Conservation (phyloP, 164 flowering plant species). For the Sextonia rubra region DNA sequence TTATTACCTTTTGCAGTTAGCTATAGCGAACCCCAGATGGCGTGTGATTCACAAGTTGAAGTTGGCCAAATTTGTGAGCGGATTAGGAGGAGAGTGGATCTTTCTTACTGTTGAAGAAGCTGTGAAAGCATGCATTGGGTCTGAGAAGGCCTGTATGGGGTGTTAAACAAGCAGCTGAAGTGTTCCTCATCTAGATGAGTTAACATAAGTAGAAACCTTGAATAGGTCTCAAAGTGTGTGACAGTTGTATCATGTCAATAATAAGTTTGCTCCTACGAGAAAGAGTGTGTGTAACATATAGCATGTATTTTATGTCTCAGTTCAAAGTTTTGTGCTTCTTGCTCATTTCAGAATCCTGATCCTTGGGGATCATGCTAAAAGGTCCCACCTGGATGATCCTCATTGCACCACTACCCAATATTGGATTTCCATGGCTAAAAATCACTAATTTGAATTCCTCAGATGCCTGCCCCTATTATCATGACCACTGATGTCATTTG, state of each 20-base stretch:
- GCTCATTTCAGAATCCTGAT: too few relatives aligned
- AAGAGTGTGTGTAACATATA: too few relatives aligned
- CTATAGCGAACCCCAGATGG: conserved; percentile 65
- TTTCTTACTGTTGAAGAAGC: conserved; percentile 64
- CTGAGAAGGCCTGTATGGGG: conserved; percentile 16
- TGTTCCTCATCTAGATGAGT: background rate
- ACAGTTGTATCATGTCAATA: background rate
- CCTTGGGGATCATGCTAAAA: too few relatives aligned
- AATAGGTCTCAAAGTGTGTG: background rate
- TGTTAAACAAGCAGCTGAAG: background rate
- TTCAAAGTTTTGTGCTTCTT: too few relatives aligned
- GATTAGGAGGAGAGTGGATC: conserved; percentile 43
- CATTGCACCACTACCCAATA: too few relatives aligned
- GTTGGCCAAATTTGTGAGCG: conserved; percentile 48
- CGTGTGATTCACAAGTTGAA: conserved; percentile 71
- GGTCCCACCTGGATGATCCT: too few relatives aligned
- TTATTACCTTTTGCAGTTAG: conserved; percentile 44
- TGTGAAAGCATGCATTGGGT: conserved; percentile 39
- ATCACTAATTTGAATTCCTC: too few relatives aligned
- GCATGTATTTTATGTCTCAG: too few relatives aligned
- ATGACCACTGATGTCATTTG: too few relatives aligned
- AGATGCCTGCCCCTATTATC: too few relatives aligned
- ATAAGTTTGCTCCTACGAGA: too few relatives aligned
- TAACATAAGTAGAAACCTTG: background rate
- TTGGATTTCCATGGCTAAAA: too few relatives aligned